A percentile compares a stretch with the other conserved stretches of the same genome.
These are phyloP conservation scores for Jaminaea rosea DNA, from an alignment of 1,284 basidiomycete species.

Conservation along the genomic window DNA sequence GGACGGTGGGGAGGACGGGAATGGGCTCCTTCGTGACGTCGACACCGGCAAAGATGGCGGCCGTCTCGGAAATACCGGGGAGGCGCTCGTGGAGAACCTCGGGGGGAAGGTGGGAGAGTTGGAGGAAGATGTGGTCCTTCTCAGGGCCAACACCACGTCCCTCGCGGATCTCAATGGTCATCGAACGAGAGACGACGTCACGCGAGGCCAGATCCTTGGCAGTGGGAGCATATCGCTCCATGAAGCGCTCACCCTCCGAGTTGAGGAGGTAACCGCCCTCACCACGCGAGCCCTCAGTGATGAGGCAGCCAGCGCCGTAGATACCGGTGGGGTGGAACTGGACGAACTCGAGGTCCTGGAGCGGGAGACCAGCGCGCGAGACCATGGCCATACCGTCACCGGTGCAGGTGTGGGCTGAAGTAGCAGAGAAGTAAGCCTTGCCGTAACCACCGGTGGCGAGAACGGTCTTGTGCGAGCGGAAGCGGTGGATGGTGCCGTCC, in stretches of 20 bases:
- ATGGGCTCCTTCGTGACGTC: constrained; percentile 97
- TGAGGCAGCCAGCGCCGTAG: constrained; percentile 97
- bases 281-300: constrained; percentile 97
- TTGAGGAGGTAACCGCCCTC: constrained; percentile 99
- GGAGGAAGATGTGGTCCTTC: constrained; percentile 94
- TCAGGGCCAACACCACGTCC: constrained; percentile 98
- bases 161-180: constrained; percentile 98
- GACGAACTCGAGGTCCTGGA: constrained; percentile 97
- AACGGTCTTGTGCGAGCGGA: constrained; percentile 97
- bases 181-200: constrained; percentile 97
- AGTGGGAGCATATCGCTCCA: constrained; percentile 97
- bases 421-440: constrained; percentile 97
- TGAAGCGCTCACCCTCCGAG: constrained; percentile 98
- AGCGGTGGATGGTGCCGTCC: constrained; percentile 96
- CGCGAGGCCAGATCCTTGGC: constrained; percentile 99
- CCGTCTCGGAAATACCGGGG: constrained; percentile 99
- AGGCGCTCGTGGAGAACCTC: constrained; percentile 94
- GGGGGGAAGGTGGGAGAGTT: constrained; percentile 92
- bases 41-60: constrained; percentile 96
- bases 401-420: constrained; percentile 95
- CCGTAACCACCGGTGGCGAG: constrained; percentile 97
- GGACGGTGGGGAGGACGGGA: constrained; percentile 53
- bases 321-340: constrained; percentile 99
- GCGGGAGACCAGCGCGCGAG: constrained; percentile 84
- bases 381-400: constrained; percentile 99